Conservation (phyloP, 208 protist species). For the Histomonas meleagridis region DNA sequence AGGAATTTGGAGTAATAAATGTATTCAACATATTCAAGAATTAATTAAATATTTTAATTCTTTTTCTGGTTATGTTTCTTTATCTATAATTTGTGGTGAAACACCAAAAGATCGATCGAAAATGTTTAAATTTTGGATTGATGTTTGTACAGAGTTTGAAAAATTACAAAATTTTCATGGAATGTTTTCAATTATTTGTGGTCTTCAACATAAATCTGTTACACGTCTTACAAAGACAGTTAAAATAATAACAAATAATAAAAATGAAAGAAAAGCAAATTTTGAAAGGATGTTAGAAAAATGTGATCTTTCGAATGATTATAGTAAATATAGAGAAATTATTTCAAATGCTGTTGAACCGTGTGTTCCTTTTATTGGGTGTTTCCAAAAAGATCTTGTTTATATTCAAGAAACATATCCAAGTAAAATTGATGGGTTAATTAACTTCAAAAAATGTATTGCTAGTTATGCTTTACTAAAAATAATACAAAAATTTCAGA, state of each 20-base stretch:
- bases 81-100: neutral
- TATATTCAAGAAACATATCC: slow-evolving; percentile 16
- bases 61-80: neutral
- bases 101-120: neutral
- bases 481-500: neutral
- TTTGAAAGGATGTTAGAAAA: neutral
- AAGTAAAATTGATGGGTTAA: neutral
- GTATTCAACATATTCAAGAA: neutral
- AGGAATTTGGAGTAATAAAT: neutral
- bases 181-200: neutral
- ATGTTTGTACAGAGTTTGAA: neutral
- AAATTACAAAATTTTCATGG: neutral
- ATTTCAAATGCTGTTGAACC: neutral
- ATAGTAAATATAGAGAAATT: neutral
- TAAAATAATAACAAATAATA: neutral
- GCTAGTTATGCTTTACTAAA: neutral
- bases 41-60: neutral
- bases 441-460: neutral
- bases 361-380: neutral
- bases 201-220: neutral
- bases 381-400: slow-evolving; percentile 33
- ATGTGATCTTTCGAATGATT: neutral
- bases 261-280: neutral
- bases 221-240: neutral
- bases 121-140: neutral